phyloP scores from a whole-genome alignment of 202 grass and related monocot species.

The Hordeum pubiflorum region DNA sequence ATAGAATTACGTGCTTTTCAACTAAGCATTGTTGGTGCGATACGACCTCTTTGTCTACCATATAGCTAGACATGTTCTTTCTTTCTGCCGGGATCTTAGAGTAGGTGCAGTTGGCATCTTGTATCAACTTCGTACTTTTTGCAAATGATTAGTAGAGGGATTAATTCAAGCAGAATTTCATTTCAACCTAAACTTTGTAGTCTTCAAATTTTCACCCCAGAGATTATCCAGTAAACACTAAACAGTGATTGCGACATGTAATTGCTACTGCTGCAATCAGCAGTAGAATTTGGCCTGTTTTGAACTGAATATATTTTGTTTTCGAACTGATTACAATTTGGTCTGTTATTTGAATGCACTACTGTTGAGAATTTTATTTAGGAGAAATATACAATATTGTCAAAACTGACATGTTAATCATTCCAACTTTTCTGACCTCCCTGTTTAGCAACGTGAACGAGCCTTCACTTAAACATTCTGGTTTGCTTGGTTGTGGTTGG shows the following conservation, averaged over 20 bases:
- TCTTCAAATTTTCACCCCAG: background rate
- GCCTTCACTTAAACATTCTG: background rate
- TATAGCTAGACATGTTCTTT: background rate
- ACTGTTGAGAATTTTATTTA: background rate
- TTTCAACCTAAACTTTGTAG: background rate
- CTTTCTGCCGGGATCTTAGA: background rate
- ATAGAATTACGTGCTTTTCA: background rate
- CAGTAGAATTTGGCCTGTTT: background rate
- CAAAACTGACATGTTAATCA: background rate
- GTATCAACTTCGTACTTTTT: background rate
- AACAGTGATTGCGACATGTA: background rate
- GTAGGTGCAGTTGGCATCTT: slow-evolving; percentile 17
- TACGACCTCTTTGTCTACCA: background rate
- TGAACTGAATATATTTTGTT: background rate
- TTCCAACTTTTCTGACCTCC: background rate
- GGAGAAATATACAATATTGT: background rate
- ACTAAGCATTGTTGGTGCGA: background rate
- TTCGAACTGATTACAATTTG: background rate
- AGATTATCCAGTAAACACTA: background rate
- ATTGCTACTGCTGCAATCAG: background rate
- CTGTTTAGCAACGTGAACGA: background rate
- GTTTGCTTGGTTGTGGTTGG: background rate
- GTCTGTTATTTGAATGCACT: background rate
- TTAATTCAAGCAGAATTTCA: background rate
- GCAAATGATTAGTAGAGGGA: background rate